Percentiles rank a stretch among this genome's conserved stretches.
These are phyloP conservation scores for Claviceps sorghi DNA, from an alignment of 2,329 filamentous ascomycete genomes.

Conservation along the genomic window DNA sequence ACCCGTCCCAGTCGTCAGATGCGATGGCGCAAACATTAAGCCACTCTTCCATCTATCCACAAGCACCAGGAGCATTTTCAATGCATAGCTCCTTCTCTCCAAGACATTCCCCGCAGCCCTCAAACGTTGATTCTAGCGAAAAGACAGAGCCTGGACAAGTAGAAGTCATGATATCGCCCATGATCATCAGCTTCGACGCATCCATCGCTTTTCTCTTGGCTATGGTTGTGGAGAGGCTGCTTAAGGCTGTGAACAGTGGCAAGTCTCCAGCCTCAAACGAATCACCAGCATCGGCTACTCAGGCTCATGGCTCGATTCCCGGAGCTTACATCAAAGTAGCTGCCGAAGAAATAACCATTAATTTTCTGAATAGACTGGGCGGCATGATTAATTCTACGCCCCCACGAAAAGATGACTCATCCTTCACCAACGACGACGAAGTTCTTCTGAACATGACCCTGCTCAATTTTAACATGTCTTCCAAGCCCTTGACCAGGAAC, in stretches of 20 bases:
- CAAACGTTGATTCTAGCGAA: not conserved
- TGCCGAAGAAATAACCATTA: constrained; percentile 35
- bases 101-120: not conserved
- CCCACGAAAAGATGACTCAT: constrained; percentile 26
- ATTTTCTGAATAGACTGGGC: constrained; percentile 39
- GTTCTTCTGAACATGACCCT: constrained; percentile 38
- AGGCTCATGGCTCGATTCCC: constrained; percentile 6
- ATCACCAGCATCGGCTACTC: constrained; percentile 6
- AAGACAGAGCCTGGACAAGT: constrained; percentile 12
- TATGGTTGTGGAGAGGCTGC: constrained; percentile 34
- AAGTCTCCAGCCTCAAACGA: constrained; percentile 6
- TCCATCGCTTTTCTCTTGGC: constrained; percentile 40
- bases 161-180: constrained; percentile 37
- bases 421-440: constrained; percentile 29
- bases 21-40: constrained; percentile 19
- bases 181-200: constrained; percentile 39
- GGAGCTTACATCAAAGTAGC: constrained; percentile 28
- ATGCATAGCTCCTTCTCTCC: constrained; percentile 13
- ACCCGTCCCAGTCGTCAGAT: constrained; percentile 14
- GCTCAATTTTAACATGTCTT: constrained; percentile 25
- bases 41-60: constrained; percentile 27
- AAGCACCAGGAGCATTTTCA: constrained; percentile 49
- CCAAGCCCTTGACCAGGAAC: not conserved
- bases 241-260: constrained; percentile 27
- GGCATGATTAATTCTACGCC: constrained; percentile 37